Conservation (phyloP, 2,329 filamentous ascomycete genomes). For the Kalmusia sp. region DNA sequence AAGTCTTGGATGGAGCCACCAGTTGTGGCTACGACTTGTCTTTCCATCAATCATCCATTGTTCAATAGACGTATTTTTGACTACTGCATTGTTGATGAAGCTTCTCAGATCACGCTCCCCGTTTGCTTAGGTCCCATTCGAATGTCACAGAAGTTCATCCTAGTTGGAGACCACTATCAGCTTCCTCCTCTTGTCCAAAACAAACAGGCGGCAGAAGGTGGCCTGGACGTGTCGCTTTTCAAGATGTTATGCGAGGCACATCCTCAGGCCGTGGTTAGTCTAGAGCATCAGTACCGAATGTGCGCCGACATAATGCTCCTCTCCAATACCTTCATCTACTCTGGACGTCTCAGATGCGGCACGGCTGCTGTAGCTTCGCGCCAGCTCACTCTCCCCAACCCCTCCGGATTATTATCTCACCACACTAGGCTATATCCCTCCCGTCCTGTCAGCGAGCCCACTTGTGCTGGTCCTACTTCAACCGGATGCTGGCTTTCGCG, state of each 20-base stretch:
- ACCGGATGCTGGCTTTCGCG: slow-evolving; percentile 77
- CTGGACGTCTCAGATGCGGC: slow-evolving; percentile 88
- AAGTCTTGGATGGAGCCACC: slow-evolving; percentile 83
- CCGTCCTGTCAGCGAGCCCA: slow-evolving; percentile 8
- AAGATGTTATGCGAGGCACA: slow-evolving; percentile 90
- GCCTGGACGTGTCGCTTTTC: slow-evolving; percentile 91
- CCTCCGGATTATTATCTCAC: slow-evolving; percentile 39
- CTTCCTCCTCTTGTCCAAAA: slow-evolving; percentile 94
- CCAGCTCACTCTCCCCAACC: slow-evolving; percentile 69
- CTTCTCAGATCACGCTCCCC: slow-evolving; percentile 94
- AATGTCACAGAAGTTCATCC: slow-evolving; percentile 89
- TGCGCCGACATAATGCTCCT: slow-evolving; percentile 95
- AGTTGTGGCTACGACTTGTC: slow-evolving; percentile 92
- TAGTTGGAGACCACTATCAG: slow-evolving; percentile 97
- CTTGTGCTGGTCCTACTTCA: slow-evolving; percentile 60
- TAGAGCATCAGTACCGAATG: slow-evolving; percentile 98
- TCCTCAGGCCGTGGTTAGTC: slow-evolving; percentile 84
- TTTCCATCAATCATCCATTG: slow-evolving; percentile 87
- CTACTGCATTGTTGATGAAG: slow-evolving; percentile 98
- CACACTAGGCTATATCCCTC: slow-evolving; percentile 35
- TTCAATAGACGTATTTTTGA: slow-evolving; percentile 92
- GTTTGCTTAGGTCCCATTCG: slow-evolving; percentile 94
- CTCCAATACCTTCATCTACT: slow-evolving; percentile 91
- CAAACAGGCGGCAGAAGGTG: slow-evolving; percentile 82
- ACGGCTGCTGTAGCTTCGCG: slow-evolving; percentile 75